These are phyloP conservation scores for Jamesozyma spencerorum DNA, from an alignment of 805 yeast species.

Conservation along the genomic window DNA sequence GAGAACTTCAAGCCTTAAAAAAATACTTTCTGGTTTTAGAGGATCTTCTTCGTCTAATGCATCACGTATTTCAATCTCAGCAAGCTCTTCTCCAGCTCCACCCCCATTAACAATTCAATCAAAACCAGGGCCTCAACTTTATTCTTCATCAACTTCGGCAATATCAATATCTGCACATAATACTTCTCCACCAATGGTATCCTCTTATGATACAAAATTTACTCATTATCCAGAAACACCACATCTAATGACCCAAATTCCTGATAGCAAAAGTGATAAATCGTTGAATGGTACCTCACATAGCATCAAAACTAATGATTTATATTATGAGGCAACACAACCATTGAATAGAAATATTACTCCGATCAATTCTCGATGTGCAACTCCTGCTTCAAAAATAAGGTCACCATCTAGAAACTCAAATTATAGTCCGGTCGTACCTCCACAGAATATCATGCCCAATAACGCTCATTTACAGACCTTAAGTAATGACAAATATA, in stretches of 20 bases:
- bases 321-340: neutral
- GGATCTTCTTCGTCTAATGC: slow-evolving; percentile 5
- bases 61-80: slow-evolving; percentile 6
- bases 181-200: neutral
- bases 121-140: slow-evolving; percentile 1
- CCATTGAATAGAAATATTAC: slow-evolving; percentile 6
- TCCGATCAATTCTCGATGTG: slow-evolving; percentile 9
- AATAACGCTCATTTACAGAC: too few relatives aligned
- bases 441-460: too few relatives aligned
- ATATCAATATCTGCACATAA: slow-evolving; percentile 1
- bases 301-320: neutral
- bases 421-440: neutral
- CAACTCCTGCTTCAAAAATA: neutral
- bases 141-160: slow-evolving; percentile 6
- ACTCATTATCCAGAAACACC: slow-evolving; percentile 26
- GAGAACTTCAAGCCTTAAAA: slow-evolving; percentile 20
- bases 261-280: slow-evolving; percentile 1
- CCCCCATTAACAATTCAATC: slow-evolving; percentile 4
- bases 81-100: slow-evolving; percentile 6
- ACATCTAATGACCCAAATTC: slow-evolving; percentile 6
- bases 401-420: slow-evolving; percentile 1
- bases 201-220: neutral
- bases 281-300: neutral
- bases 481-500: too few relatives aligned
- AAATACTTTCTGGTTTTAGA: slow-evolving; percentile 10